Evolutionary conservation across 176 grass and related monocot genomes (phyloP), one percentile per base, ranked within the genome.

Genomic region (Olyra latifolia): DNA sequence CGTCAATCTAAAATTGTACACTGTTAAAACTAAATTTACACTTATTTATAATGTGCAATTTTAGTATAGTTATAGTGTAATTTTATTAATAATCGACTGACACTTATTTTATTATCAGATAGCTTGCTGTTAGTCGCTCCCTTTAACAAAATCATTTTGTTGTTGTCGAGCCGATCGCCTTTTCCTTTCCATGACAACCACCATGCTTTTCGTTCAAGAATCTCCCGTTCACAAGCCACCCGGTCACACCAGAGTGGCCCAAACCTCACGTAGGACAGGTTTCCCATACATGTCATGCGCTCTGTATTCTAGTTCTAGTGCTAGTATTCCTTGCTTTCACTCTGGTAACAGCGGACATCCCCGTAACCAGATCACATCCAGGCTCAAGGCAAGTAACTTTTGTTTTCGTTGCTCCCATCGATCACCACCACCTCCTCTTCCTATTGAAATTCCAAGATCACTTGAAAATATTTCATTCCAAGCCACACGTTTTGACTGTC

Each of bases 131-230:
- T n/a, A n/a, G n/a, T n/a, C n/a, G n/a, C n/a, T n/a, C n/a, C n/a
- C n/a, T 41, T 61, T 41, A 35, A 35, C 32, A 35, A 35, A 12
- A 47, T 24, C 4, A 0, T 38, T 7, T 67, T 16, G 29, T 12
- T 38, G 66, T 20, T 22, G 39, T 4, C 0, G 32, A 35, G 44
- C 8, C 56, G 2, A 46, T 72, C 28, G 19, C 3, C 60, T 50
- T 74, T 68, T 27, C 19, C 79, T 61, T 52, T 69, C 62, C 56
- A n/a, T 63, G 73, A 23, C 80, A 88, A 78, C 86, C 47, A 78
- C 80, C 66, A n/a, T 17, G 66, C 74, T 58, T 83, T 44, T 28
- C 40, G 39, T 17, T 39, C 17, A 71, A 76, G 72, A 71, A 87
- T 82, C 63, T 62, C 71, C 72, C 49, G 69, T 13, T 3, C 45